phyloP scores from a whole-genome alignment of 2,329 filamentous ascomycete species.

The Ophiostoma perfectum region DNA sequence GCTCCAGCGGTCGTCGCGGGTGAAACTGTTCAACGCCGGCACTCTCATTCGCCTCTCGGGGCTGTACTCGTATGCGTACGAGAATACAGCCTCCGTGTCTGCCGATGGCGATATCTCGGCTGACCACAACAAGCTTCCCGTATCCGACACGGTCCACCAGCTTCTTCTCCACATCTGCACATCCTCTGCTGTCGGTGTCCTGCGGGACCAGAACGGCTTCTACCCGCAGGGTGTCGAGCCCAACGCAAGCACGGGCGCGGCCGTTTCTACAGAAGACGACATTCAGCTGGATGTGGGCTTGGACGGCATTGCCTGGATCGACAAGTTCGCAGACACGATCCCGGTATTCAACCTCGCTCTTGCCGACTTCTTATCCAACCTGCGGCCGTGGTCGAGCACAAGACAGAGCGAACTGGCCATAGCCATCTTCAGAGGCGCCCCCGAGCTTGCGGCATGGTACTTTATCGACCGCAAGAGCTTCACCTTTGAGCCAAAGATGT shows the following conservation, averaged over 20 bases:
- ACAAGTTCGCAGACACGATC: conserved; percentile 59
- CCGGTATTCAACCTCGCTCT: conserved; percentile 75
- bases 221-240: conserved; percentile 68
- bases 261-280: conserved; percentile 38
- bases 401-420: conserved; percentile 77
- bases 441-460: conserved; percentile 83
- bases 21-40: conserved; percentile 66
- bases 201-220: conserved; percentile 73
- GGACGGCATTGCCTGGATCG: conserved; percentile 64
- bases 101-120: not conserved
- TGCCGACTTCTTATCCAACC: conserved; percentile 68
- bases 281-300: conserved; percentile 51
- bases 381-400: conserved; percentile 77
- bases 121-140: conserved; percentile 38
- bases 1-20: conserved; percentile 68
- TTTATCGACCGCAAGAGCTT: conserved; percentile 76
- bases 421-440: conserved; percentile 71
- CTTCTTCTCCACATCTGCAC: conserved; percentile 75
- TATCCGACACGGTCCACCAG: conserved; percentile 66
- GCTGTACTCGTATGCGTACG: conserved; percentile 60
- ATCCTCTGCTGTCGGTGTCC: conserved; percentile 62
- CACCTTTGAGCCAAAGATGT: conserved; percentile 83
- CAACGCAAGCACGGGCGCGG: conserved; percentile 34
- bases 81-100: conserved; percentile 55
- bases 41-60: conserved; percentile 67